phyloP scores from a whole-genome alignment of 331 rosid genomes.

The Quercus phellos region DNA sequence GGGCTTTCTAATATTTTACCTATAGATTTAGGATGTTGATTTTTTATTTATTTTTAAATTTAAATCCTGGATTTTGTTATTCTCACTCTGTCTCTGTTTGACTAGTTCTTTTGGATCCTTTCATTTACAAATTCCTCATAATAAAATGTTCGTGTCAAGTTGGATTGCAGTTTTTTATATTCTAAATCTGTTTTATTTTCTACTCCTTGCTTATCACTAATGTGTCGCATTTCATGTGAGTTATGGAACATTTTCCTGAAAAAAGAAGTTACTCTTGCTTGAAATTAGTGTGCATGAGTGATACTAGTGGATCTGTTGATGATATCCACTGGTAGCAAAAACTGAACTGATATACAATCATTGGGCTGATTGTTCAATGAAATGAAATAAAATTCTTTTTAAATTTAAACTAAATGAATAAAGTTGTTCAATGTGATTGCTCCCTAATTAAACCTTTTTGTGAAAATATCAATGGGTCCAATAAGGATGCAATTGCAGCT shows the following conservation, averaged over 20 bases:
- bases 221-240: neutral
- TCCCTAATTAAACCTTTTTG: neutral
- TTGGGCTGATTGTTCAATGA: neutral
- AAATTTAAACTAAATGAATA: neutral
- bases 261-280: neutral
- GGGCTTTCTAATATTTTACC: neutral
- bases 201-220: neutral
- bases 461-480: neutral
- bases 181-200: neutral
- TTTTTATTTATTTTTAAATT: neutral
- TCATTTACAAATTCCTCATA: neutral
- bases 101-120: neutral
- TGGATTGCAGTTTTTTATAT: neutral
- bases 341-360: neutral
- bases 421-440: neutral
- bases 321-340: neutral
- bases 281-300: neutral
- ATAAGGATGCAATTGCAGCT: neutral
- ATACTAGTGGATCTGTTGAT: neutral
- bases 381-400: neutral
- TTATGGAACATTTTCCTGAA: neutral
- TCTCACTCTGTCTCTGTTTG: neutral
- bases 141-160: neutral
- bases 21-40: neutral
- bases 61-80: neutral